phyloP scores from a whole-genome alignment of 2,329 filamentous ascomycete genomes.

The Phialophora expanda region DNA sequence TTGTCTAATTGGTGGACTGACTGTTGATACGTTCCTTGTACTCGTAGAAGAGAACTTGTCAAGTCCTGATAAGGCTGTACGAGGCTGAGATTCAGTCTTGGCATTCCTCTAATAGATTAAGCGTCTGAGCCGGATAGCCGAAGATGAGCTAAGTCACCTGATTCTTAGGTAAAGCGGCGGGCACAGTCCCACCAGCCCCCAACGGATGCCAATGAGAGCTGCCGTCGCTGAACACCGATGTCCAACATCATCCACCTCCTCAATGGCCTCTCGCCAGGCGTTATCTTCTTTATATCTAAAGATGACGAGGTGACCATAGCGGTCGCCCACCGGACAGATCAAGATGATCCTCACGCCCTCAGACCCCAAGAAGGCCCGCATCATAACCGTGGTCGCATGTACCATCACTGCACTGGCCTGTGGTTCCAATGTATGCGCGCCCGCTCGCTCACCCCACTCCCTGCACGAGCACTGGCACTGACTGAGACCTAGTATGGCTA shows the following conservation, averaged over 20 bases:
- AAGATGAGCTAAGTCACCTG: too few relatives aligned
- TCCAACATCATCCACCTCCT: constrained; percentile 13
- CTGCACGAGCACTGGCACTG: constrained; percentile 12
- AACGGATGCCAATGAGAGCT: too few relatives aligned
- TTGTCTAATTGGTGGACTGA: too few relatives aligned
- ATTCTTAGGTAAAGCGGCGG: too few relatives aligned
- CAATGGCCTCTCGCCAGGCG: not conserved
- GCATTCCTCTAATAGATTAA: too few relatives aligned
- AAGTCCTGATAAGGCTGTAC: too few relatives aligned
- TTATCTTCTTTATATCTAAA: not conserved
- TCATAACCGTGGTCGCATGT: constrained; percentile 82
- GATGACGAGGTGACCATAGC: constrained; percentile 22
- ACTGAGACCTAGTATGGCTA: constrained; percentile 78
- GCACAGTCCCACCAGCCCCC: too few relatives aligned
- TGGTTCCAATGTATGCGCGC: constrained; percentile 80
- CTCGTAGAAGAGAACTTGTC: too few relatives aligned
- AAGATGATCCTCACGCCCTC: constrained; percentile 22
- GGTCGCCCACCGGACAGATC: constrained; percentile 5
- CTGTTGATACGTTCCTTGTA: too few relatives aligned
- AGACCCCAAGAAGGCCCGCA: constrained; percentile 59
- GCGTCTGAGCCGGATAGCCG: too few relatives aligned
- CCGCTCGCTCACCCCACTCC: constrained; percentile 2
- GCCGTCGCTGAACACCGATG: not conserved
- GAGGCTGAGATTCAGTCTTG: too few relatives aligned
- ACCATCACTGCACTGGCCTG: constrained; percentile 85